A percentile compares a stretch with the other conserved stretches of the same genome.
Evolutionary conservation across 257 asterid genomes (phyloP).

Genomic region (Solanum virginianum): DNA sequence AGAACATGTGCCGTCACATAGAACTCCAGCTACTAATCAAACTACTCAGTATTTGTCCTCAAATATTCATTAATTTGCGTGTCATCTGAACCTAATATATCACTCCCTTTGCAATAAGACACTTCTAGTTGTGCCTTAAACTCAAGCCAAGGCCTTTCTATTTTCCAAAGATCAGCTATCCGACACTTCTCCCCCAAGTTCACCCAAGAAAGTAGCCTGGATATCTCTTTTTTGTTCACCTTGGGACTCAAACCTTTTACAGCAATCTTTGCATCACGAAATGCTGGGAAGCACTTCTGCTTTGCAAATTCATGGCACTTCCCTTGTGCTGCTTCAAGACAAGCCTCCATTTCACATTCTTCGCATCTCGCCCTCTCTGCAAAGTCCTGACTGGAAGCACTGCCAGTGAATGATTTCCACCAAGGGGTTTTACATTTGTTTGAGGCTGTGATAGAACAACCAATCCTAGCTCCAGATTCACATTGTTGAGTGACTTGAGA

Average conservation of each 20-base stretch:
- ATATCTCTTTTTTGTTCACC: constrained; percentile 33
- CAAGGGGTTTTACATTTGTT: constrained; percentile 67
- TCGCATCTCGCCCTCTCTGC: constrained; percentile 65
- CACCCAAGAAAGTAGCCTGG: constrained; percentile 44
- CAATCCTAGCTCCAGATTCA: constrained; percentile 69
- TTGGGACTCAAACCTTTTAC: constrained; percentile 24
- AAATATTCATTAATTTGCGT: constrained; percentile 25
- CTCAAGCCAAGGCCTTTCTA: constrained; percentile 38
- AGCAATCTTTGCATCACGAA: constrained; percentile 44
- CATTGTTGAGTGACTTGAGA: constrained; percentile 55
- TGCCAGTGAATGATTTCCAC: constrained; percentile 61
- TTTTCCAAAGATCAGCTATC: constrained; percentile 19
- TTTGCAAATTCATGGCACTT: constrained; percentile 48
- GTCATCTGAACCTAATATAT: constrained; percentile 31
- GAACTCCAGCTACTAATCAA: not conserved
- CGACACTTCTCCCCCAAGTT: constrained; percentile 17
- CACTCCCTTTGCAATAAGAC: constrained; percentile 39
- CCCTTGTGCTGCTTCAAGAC: constrained; percentile 39
- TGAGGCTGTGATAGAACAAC: constrained; percentile 86
- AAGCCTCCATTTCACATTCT: constrained; percentile 63
- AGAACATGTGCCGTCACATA: not conserved
- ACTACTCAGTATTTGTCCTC: constrained; percentile 1
- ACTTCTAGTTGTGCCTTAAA: constrained; percentile 23
- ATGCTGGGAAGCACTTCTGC: constrained; percentile 51
- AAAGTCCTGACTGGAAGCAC: constrained; percentile 26